Evolutionary conservation across 306 rosid species (phyloP).

Genomic region (Begonia masoniana): DNA sequence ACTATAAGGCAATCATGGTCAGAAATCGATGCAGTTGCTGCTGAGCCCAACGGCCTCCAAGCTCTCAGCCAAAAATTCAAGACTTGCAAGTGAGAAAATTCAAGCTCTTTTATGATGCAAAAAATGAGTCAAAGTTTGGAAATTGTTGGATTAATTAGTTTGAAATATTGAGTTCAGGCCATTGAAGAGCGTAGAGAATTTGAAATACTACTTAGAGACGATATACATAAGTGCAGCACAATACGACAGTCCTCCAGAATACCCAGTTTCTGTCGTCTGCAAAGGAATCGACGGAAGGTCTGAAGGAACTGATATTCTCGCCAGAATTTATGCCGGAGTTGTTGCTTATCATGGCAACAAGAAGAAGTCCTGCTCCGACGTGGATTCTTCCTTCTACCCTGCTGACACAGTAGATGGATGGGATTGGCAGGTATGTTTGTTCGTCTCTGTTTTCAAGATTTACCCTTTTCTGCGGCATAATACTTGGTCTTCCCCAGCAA

Average conservation of each 20-base stretch:
- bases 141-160: not conserved
- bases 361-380: not conserved
- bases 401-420: not conserved
- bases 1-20: conserved; percentile 42
- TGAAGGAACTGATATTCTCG: conserved; percentile 6
- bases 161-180: conserved; percentile 1
- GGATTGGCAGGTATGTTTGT: conserved; percentile 16
- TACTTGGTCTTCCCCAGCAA: too few species aligned
- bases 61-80: conserved; percentile 30
- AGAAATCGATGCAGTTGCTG: conserved; percentile 35
- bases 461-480: too few species aligned
- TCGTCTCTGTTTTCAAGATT: too few species aligned
- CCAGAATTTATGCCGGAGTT: conserved; percentile 4
- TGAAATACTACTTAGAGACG: not conserved
- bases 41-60: conserved; percentile 24
- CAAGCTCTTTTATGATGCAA: not conserved
- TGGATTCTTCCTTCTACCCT: not conserved
- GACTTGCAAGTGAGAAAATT: conserved; percentile 31
- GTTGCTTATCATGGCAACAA: not conserved
- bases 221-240: conserved; percentile 10
- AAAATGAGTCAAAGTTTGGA: too few species aligned
- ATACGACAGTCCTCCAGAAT: conserved; percentile 5
- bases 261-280: conserved; percentile 9
- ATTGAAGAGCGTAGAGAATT: conserved; percentile 1
- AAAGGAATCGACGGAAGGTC: conserved; percentile 8